Evolutionary conservation across 2,329 filamentous ascomycete species (phyloP).

Genomic region (Pezicula carpinea): DNA sequence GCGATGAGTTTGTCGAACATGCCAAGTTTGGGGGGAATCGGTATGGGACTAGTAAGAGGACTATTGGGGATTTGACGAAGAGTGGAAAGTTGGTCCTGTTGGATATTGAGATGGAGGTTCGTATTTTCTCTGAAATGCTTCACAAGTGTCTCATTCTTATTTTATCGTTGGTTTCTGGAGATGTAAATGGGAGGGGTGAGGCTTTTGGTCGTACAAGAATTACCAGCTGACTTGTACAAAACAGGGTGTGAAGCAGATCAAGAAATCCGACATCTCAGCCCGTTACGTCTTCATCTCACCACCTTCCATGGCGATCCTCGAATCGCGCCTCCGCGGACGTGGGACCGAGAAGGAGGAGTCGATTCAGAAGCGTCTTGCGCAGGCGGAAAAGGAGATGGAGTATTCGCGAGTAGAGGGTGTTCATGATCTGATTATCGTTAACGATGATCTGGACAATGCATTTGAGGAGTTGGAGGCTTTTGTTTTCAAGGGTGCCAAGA

Average conservation of each 20-base stretch:
- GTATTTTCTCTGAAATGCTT: slow-evolving; percentile 13
- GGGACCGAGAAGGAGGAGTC: slow-evolving; percentile 75
- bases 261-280: slow-evolving; percentile 66
- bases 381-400: slow-evolving; percentile 71
- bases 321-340: slow-evolving; percentile 67
- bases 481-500: slow-evolving; percentile 31
- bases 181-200: background rate
- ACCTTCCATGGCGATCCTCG: slow-evolving; percentile 69
- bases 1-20: slow-evolving; percentile 75
- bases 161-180: background rate
- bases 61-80: slow-evolving; percentile 69
- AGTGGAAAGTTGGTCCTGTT: slow-evolving; percentile 74
- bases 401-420: slow-evolving; percentile 64
- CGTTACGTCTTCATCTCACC: slow-evolving; percentile 84
- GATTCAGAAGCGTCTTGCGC: slow-evolving; percentile 62
- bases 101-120: slow-evolving; percentile 94
- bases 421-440: slow-evolving; percentile 61
- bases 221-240: background rate
- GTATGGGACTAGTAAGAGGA: slow-evolving; percentile 80
- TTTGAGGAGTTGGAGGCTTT: slow-evolving; percentile 49
- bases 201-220: background rate
- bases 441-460: slow-evolving; percentile 57
- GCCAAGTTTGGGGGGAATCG: slow-evolving; percentile 81
- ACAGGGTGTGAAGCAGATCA: slow-evolving; percentile 87
- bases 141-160: background rate